Evolutionary conservation across 441 rosid species (phyloP).

Genomic region (Biscutella laevigata): DNA sequence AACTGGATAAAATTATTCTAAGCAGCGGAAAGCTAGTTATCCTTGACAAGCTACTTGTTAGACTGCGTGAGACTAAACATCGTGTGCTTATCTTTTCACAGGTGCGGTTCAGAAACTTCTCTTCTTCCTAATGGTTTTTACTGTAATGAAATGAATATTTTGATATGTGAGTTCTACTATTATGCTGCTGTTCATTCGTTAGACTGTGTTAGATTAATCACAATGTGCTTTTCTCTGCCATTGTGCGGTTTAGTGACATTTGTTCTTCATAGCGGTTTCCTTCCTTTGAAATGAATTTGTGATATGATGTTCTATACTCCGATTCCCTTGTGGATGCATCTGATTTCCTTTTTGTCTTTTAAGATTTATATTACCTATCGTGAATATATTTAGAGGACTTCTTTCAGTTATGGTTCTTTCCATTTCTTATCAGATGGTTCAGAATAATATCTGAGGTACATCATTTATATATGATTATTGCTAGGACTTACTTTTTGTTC

Average conservation of each 20-base stretch:
- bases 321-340: neutral
- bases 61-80: conserved; percentile 92
- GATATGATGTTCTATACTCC: no score
- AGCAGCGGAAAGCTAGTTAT: conserved; percentile 99
- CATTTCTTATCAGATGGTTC: neutral
- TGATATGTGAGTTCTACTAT: conserved; percentile 6
- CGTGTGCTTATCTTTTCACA: conserved; percentile 97
- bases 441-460: neutral
- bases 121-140: conserved; percentile 3
- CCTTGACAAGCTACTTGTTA: conserved; percentile 90
- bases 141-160: neutral
- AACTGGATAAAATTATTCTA: conserved; percentile 81
- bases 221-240: neutral
- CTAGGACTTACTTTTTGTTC: neutral
- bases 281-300: neutral
- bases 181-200: conserved; percentile 9
- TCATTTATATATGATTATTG: neutral
- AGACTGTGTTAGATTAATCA: neutral
- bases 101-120: conserved; percentile 41
- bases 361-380: neutral
- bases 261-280: neutral
- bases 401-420: neutral
- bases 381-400: neutral
- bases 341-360: no score
- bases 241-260: neutral